These are phyloP conservation scores for Clarireedia sp. DNA, from an alignment of 2,329 filamentous ascomycete genomes.

Conservation along the genomic window DNA sequence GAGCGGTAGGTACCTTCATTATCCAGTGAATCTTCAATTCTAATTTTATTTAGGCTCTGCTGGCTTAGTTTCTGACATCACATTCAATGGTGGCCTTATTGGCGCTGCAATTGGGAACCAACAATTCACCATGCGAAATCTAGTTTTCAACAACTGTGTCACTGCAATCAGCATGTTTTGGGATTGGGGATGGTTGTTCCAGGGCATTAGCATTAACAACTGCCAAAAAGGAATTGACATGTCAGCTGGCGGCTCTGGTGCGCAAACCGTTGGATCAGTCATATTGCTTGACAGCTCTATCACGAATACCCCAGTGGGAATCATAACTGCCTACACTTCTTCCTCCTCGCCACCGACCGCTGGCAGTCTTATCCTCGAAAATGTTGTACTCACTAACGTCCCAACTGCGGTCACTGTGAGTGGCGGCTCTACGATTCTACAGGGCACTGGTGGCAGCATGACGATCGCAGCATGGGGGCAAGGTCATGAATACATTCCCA, in stretches of 20 bases:
- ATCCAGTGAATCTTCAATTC: conserved; percentile 27
- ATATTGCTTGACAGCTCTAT: conserved; percentile 49
- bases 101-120: conserved; percentile 56
- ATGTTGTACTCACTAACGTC: conserved; percentile 69
- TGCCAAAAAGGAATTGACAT: conserved; percentile 47
- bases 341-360: conserved; percentile 55
- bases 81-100: conserved; percentile 52
- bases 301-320: conserved; percentile 40
- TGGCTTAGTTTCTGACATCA: conserved; percentile 51
- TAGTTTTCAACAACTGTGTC: conserved; percentile 35
- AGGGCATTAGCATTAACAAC: conserved; percentile 43
- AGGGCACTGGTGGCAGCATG: conserved; percentile 56
- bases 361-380: conserved; percentile 75
- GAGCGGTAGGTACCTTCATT: conserved; percentile 29
- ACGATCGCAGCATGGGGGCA: conserved; percentile 67
- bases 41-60: conserved; percentile 35
- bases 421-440: conserved; percentile 47
- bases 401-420: conserved; percentile 52
- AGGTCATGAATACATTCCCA: conserved; percentile 60
- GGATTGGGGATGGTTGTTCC: conserved; percentile 52
- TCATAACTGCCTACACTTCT: conserved; percentile 41
- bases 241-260: conserved; percentile 32
- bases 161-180: not conserved
- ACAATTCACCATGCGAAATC: conserved; percentile 53
- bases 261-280: conserved; percentile 46